A percentile compares a stretch with the other conserved stretches of the same genome.
phyloP scores from a whole-genome alignment of 768 basidiomycete species.

The Boletus rubroflammeus region DNA sequence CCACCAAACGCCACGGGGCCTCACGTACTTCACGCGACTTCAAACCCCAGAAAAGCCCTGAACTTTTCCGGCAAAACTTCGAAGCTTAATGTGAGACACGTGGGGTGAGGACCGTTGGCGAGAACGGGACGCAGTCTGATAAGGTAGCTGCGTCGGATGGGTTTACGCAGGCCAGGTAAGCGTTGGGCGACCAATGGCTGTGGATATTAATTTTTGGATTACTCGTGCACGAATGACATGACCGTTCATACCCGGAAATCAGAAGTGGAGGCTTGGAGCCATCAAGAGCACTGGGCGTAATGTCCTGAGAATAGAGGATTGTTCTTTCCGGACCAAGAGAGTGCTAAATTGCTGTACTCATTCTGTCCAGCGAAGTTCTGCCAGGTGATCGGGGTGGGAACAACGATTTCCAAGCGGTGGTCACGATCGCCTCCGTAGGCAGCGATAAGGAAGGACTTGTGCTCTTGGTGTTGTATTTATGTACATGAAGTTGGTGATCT shows the following conservation, averaged over 20 bases:
- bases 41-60: slow-evolving; percentile 19
- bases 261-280: neutral
- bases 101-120: slow-evolving; percentile 5
- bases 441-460: neutral
- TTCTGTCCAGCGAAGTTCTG: neutral
- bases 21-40: slow-evolving; percentile 15
- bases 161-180: slow-evolving; percentile 15
- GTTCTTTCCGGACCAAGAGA: neutral
- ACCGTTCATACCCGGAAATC: slow-evolving; percentile 26
- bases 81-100: slow-evolving; percentile 11
- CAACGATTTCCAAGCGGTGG: slow-evolving; percentile 1
- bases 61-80: slow-evolving; percentile 7
- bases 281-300: slow-evolving; percentile 4
- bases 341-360: slow-evolving; percentile 1
- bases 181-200: neutral
- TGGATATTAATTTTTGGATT: slow-evolving; percentile 24
- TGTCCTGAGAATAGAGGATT: neutral
- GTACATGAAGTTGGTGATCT: too few relatives aligned
- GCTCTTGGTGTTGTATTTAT: slow-evolving; percentile 16
- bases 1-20: slow-evolving; percentile 22
- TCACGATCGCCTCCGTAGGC: neutral
- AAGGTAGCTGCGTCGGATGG: slow-evolving; percentile 6
- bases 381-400: slow-evolving; percentile 16
- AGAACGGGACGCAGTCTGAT: neutral
- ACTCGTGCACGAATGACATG: slow-evolving; percentile 7